A percentile compares a stretch with the other conserved stretches of the same genome.
phyloP scores from a whole-genome alignment of 768 basidiomycete species.

The Russula brevipes region DNA sequence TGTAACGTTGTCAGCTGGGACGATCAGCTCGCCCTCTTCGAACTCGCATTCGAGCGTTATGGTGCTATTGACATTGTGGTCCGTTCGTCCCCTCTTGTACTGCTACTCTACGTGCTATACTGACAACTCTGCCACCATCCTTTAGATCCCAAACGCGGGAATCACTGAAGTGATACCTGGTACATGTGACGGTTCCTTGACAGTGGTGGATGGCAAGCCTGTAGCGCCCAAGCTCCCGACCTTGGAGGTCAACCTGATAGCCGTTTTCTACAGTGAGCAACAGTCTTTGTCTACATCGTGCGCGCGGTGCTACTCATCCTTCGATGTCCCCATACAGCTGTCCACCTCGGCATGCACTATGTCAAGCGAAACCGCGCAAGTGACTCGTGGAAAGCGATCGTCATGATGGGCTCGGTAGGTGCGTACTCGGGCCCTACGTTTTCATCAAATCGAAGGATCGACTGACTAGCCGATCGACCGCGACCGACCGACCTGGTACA shows the following conservation, averaged over 20 bases:
- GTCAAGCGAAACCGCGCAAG: slow-evolving; percentile 24
- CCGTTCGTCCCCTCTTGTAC: slow-evolving; percentile 7
- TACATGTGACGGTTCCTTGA: slow-evolving; percentile 11
- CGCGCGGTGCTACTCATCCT: neutral
- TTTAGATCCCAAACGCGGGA: slow-evolving; percentile 28
- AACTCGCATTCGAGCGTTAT: slow-evolving; percentile 28
- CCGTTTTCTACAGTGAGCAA: slow-evolving; percentile 32
- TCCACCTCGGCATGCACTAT: slow-evolving; percentile 33
- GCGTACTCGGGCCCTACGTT: slow-evolving; percentile 3
- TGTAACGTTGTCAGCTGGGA: slow-evolving; percentile 29
- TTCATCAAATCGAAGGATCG: neutral
- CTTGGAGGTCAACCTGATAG: slow-evolving; percentile 32
- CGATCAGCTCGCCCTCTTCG: slow-evolving; percentile 31
- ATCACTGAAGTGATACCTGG: slow-evolving; percentile 6
- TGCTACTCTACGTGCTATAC: neutral
- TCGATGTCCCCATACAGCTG: slow-evolving; percentile 24
- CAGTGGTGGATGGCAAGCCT: slow-evolving; percentile 28
- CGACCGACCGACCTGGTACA: neutral
- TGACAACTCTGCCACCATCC: no score
- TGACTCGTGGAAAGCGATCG: slow-evolving; percentile 29
- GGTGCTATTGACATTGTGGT: slow-evolving; percentile 34
- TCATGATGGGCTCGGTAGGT: slow-evolving; percentile 35
- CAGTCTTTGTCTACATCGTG: neutral
- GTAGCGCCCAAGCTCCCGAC: slow-evolving; percentile 29
- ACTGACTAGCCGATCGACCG: neutral